Conservation (phyloP, 495 filamentous ascomycete species). For the Aspergillus ellipticus region DNA sequence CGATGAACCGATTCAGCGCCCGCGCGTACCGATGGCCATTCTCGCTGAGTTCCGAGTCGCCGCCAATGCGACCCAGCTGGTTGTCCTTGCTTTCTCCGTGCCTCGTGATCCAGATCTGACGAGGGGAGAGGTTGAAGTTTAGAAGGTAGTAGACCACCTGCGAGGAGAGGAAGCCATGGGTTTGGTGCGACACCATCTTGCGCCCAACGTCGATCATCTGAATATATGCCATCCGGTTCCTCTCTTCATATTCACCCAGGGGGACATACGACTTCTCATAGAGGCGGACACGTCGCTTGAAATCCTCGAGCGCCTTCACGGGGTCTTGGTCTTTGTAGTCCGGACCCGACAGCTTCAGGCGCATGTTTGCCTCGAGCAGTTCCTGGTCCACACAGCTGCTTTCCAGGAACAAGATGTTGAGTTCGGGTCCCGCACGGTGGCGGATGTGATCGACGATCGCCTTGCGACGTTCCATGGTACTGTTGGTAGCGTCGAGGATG, state of each 20-base stretch:
- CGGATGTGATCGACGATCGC: slow-evolving; percentile 79
- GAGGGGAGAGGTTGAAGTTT: slow-evolving; percentile 91
- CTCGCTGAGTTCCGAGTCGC: slow-evolving; percentile 75
- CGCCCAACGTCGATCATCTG: slow-evolving; percentile 97
- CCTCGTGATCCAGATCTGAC: slow-evolving; percentile 96
- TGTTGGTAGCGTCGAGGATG: slow-evolving; percentile 97
- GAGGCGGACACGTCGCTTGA: slow-evolving; percentile 87
- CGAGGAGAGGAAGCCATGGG: slow-evolving; percentile 84
- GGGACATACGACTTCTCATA: slow-evolving; percentile 93
- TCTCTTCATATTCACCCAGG: slow-evolving; percentile 86
- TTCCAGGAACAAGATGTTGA: slow-evolving; percentile 91
- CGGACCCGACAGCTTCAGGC: slow-evolving; percentile 91
- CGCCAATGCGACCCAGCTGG: slow-evolving; percentile 72
- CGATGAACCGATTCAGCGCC: slow-evolving; percentile 73
- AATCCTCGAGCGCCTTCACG: slow-evolving; percentile 74
- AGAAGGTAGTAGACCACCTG: slow-evolving; percentile 90
- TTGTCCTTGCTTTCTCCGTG: slow-evolving; percentile 88
- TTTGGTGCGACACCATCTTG: slow-evolving; percentile 85
- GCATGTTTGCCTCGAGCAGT: slow-evolving; percentile 94
- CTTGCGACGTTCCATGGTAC: slow-evolving; percentile 80
- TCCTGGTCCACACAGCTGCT: slow-evolving; percentile 80
- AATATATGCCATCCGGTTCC: slow-evolving; percentile 84
- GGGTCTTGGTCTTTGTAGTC: slow-evolving; percentile 96
- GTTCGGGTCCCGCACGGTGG: slow-evolving; percentile 72
- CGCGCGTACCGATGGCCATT: slow-evolving; percentile 69